Evolutionary conservation across 164 flowering plant species (phyloP), one percentile per base, ranked within the genome.

Genomic region (Cinnamomum micranthum): DNA sequence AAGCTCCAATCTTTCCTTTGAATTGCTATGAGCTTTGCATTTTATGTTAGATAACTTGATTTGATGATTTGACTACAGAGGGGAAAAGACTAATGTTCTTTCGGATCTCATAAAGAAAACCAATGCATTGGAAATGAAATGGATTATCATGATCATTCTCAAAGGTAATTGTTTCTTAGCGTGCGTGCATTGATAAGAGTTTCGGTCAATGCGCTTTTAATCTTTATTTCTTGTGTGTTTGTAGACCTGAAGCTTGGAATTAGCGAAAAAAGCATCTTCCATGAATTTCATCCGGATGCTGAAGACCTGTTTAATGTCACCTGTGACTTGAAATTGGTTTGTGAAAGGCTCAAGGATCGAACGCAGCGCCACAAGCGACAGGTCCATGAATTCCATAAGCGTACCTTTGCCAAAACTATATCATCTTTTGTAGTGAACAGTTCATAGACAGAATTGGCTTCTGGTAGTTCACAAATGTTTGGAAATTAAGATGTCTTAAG

Each of bases 231-330:
- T 0, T 72, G 59, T 24, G 19, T 1, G 19, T 0, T 74, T 81
- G 78, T 74, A 94, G 98, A 95, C 80, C 77, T 95, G 80, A 95
- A 95, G 85, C 78, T 95, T 82, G 99, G 98, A 64, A 80, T 90
- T 15, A 93, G 97, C 80, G 99, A 95, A 81, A 95, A 87, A 79
- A 92, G 87, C 81, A 90, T 95, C 72, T 93, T 95, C 73, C 98
- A 90, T 83, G 99, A 95, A 78, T 95, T 95, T 78, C 99, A 95
- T 86, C 98, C 97, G 1, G 99, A 95, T 83, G 99, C 99, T 10
- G 99, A 95, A 80, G 98, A 95, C 85, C 81, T 95, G 84, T 93
- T 95, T 72, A 95, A 95, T 83, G 99, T 95, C 64, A 95, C 98
- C 1, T 95, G 99, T 85, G 99, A 95, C 79, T 82, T 95, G 71